phyloP scores from a whole-genome alignment of 768 basidiomycete genomes.

The Auriscalpium orientale region DNA sequence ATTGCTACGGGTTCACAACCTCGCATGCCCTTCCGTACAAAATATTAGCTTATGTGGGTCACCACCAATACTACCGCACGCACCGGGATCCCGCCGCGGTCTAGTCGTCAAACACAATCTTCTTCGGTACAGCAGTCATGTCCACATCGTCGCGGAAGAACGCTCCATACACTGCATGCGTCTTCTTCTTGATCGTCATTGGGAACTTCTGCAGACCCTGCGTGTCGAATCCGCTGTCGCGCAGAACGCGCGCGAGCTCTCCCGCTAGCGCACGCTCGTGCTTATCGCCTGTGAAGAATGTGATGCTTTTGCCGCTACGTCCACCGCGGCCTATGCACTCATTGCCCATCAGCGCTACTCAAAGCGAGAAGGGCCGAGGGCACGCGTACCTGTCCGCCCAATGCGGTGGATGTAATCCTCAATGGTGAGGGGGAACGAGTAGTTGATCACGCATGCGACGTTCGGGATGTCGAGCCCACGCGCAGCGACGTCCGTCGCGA shows the following conservation, averaged over 20 bases:
- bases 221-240: constrained; percentile 79
- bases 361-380: background rate
- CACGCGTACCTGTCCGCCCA: constrained; percentile 66
- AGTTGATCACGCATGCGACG: constrained; percentile 90
- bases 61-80: background rate
- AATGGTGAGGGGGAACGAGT: constrained; percentile 95
- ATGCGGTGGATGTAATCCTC: constrained; percentile 92
- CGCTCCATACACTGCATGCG: constrained; percentile 84
- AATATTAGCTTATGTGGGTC: too few species aligned
- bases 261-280: constrained; percentile 86
- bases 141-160: constrained; percentile 70
- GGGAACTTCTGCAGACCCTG: constrained; percentile 80
- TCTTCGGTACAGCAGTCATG: constrained; percentile 55
- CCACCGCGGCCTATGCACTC: constrained; percentile 70
- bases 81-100: background rate
- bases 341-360: background rate
- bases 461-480: constrained; percentile 96
- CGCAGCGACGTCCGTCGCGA: constrained; percentile 97
- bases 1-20: too few species aligned
- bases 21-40: too few species aligned
- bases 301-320: constrained; percentile 82
- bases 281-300: constrained; percentile 91
- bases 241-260: constrained; percentile 83
- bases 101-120: constrained; percentile 58
- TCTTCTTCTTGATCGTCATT: constrained; percentile 96